Evolutionary conservation across 2,329 filamentous ascomycete genomes (phyloP).

Genomic region (Arthrobotrys sphaeroides): DNA sequence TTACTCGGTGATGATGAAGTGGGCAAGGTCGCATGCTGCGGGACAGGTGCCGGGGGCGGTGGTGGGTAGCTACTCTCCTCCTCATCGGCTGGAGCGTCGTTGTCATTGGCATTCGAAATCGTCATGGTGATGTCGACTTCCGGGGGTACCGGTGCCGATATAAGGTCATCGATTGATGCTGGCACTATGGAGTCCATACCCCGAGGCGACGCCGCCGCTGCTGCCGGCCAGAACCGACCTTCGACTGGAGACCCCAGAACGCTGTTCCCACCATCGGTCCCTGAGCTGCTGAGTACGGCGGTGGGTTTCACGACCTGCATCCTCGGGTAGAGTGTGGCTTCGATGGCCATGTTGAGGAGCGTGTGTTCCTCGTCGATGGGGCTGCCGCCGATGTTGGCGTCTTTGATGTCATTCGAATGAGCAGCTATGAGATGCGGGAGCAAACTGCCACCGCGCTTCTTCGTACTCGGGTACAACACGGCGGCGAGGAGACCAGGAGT

Average conservation of each 20-base stretch:
- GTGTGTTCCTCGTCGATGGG: not conserved
- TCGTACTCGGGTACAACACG: constrained; percentile 54
- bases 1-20: constrained; percentile 18
- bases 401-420: not conserved
- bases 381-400: not conserved
- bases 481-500: constrained; percentile 56
- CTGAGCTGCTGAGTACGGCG: not conserved
- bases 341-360: constrained; percentile 40
- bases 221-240: constrained; percentile 10
- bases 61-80: constrained; percentile 20
- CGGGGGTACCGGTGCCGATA: not conserved
- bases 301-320: constrained; percentile 51
- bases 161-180: constrained; percentile 24
- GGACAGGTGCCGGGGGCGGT: constrained; percentile 38
- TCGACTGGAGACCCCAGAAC: constrained; percentile 26
- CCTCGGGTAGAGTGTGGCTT: constrained; percentile 34
- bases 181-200: not conserved
- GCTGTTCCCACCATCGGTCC: constrained; percentile 13
- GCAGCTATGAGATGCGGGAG: constrained; percentile 55
- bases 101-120: not conserved
- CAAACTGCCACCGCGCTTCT: constrained; percentile 51
- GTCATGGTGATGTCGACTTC: constrained; percentile 27
- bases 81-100: not conserved
- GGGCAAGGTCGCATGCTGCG: constrained; percentile 44
- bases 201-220: constrained; percentile 4